Conservation (phyloP, 305 asterid genomes). For the Fraxinus greggii region DNA sequence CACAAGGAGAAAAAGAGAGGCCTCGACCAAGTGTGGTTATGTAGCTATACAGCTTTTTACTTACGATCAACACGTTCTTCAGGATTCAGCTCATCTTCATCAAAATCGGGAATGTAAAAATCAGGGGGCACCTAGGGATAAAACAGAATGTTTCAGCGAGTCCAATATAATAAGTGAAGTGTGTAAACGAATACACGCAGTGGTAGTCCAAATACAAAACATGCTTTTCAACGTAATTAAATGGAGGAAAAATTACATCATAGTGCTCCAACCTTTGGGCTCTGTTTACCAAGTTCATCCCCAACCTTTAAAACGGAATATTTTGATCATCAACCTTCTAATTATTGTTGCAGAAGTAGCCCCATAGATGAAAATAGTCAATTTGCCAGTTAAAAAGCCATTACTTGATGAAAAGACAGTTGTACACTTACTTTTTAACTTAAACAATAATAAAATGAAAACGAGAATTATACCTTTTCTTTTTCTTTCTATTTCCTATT, state of each 20-base stretch:
- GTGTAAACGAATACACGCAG: neutral
- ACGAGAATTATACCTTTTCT: neutral
- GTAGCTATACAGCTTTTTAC: constrained; percentile 31
- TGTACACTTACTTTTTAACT: neutral
- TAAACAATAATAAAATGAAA: neutral
- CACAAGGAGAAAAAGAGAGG: neutral
- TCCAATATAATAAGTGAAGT: neutral
- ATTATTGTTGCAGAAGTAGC: neutral
- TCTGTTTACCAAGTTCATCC: neutral
- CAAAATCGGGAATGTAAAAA: constrained; percentile 82
- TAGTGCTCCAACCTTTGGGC: neutral
- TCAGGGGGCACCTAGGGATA: constrained; percentile 87
- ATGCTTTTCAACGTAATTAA: neutral
- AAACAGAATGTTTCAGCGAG: constrained; percentile 13
- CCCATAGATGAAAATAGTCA: neutral
- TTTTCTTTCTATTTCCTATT: neutral
- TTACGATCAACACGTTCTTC: constrained; percentile 84
- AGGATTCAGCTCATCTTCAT: constrained; percentile 85
- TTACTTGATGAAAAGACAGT: neutral
- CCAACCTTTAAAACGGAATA: neutral
- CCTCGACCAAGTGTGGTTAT: neutral
- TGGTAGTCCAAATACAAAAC: constrained; percentile 3
- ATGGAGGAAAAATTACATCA: neutral
- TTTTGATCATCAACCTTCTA: neutral
- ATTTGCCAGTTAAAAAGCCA: neutral